Base-by-base conservation (phyloP, 2,329 filamentous ascomycete genomes). In the Fusarium compactum region DNA sequence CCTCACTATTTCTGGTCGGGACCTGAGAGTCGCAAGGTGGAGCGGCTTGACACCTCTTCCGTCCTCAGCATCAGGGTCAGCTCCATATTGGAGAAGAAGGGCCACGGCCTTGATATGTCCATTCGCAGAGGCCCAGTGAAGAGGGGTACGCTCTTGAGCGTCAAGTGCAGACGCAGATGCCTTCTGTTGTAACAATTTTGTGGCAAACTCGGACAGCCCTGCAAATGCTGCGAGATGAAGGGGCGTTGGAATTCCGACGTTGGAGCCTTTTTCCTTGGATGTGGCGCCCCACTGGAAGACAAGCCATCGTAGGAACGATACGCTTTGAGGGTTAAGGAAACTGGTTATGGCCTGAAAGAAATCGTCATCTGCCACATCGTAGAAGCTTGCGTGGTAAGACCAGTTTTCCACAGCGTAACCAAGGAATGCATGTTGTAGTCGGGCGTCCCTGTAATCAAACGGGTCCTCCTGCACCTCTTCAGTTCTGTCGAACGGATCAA, bases 51-150 rank as follows among this genome's bases (percentile, higher is more conserved):
- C 7, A 6, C 72, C 72, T 5, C 12, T n/a, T 12, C 25, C 50
- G 14, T 72, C 72, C 18, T 22, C 52, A 5, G 60, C 25, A 45
- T 74, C 40, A 0, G 62, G 56, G n/a, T 71, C 40, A 16, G 62
- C 47, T 11, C 68, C 63, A 18, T 62, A 3, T 9, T 60, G 27
- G 3, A 74, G 30, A 8, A 74, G 66, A 5, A 74, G 30, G 1
- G 57, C 44, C 5, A 24, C 64, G 2, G 67, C 29, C 22, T 67
- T 64, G 16, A n/a, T 40, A 20, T 74, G 72, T 0, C 72, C 72
- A 32, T 74, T 74, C 6, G 8, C 6, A 14, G 72, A 68, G 2
- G 72, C 72, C 72, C 72, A 74, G 11, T 74, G 72, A 2, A 74
- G 38, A 3, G 72, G 68, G 5, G 50, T 53, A 4, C 72, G 63